Conservation (phyloP, 345 rosid species). For the Aegle marmelos region DNA sequence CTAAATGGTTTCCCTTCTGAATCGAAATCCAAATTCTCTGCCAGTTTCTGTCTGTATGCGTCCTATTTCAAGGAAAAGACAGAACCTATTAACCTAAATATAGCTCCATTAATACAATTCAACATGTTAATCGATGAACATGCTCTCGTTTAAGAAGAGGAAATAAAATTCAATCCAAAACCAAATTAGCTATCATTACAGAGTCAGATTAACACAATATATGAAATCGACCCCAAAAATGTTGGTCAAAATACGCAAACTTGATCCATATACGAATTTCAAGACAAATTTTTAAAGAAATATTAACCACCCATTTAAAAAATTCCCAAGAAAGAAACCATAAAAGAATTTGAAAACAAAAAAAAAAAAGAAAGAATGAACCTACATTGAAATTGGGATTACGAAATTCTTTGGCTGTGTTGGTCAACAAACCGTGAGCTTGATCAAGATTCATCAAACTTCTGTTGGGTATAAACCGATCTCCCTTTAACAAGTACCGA, state of each 20-base stretch:
- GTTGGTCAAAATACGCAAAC: neutral
- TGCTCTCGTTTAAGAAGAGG: neutral
- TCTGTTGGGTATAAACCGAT: constrained; percentile 46
- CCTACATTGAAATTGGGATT: constrained; percentile 27
- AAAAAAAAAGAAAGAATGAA: constrained; percentile 1
- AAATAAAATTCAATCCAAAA: neutral
- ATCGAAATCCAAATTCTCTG: constrained; percentile 36
- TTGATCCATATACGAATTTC: neutral
- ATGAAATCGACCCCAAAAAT: neutral
- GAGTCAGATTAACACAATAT: neutral
- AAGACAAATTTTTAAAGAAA: neutral
- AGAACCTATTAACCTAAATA: neutral
- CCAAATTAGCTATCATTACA: neutral
- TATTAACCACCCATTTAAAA: neutral
- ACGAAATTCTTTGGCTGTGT: constrained; percentile 13
- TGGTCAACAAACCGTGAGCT: constrained; percentile 45
- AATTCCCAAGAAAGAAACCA: neutral
- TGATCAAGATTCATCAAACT: constrained; percentile 64
- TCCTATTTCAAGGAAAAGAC: constrained; percentile 24
- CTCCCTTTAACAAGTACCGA: constrained; percentile 32
- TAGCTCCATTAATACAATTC: neutral
- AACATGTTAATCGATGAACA: neutral
- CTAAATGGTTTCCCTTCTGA: constrained; percentile 43
- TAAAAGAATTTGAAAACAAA: neutral
- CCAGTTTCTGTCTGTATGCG: constrained; percentile 28